phyloP scores from a whole-genome alignment of 2,329 filamentous ascomycete species.

The Fusarium nanum region DNA sequence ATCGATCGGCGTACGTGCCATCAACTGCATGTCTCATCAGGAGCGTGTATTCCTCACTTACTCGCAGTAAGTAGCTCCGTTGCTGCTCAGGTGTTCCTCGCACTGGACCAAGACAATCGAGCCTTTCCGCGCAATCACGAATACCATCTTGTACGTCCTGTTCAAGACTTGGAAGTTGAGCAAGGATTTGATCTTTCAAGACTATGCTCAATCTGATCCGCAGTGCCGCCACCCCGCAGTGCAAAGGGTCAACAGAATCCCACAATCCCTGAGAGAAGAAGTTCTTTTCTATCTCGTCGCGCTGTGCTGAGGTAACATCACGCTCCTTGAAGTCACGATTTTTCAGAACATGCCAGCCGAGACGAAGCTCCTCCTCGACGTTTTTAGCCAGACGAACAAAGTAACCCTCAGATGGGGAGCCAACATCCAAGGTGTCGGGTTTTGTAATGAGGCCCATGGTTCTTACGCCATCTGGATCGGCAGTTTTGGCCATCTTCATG shows the following conservation, averaged over 20 bases:
- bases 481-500: conserved; percentile 55
- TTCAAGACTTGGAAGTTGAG: conserved; percentile 55
- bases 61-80: conserved; percentile 54
- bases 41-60: conserved; percentile 38
- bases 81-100: conserved; percentile 61
- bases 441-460: conserved; percentile 70
- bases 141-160: conserved; percentile 46
- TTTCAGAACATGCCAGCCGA: conserved; percentile 65
- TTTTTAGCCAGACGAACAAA: conserved; percentile 60
- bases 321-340: conserved; percentile 41
- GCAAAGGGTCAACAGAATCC: conserved; percentile 48
- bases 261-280: conserved; percentile 60
- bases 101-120: conserved; percentile 62
- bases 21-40: conserved; percentile 60
- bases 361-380: conserved; percentile 58
- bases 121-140: conserved; percentile 55
- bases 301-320: conserved; percentile 46
- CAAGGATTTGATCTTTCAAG: conserved; percentile 59
- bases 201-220: conserved; percentile 62
- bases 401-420: conserved; percentile 53
- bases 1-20: conserved; percentile 63
- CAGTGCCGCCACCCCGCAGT: conserved; percentile 62
- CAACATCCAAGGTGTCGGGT: conserved; percentile 55
- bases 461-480: conserved; percentile 50
- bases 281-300: conserved; percentile 54